Evolutionary conservation across 192 early-diverging fungal genomes (phyloP), one percentile per base, ranked within the genome.

Genomic region (Gaertneriomyces sp.): DNA sequence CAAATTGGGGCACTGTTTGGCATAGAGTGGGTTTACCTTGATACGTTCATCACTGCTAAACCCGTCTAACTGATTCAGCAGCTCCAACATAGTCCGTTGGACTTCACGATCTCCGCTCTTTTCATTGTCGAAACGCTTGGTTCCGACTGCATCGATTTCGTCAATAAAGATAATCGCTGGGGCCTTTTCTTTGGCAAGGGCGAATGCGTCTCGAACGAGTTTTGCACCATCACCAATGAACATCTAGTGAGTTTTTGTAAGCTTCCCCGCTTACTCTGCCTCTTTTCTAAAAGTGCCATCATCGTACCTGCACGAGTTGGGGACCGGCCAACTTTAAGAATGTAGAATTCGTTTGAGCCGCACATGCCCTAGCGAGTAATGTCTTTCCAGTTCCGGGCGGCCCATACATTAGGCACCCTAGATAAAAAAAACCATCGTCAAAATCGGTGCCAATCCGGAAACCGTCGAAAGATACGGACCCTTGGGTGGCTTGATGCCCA

Each of bases 161-260:
- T 98, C 95, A 74, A 99, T 96, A 66, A 99, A 98, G 60, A 99
- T 96, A 72, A 99, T 99, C 39, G 96, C 90, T 9, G 96, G 96
- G 11, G 95, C 85, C 79, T 99, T 99, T 61, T 96, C 96, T 73
- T 98, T 98, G 25, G 96, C 96, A 46, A 98, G 74, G 25, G 88
- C 88, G 76, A 98, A 98, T 16, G 94, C 94, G 70, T 98, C 96
- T 20, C 96, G 89, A 9, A 98, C 94, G 19, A 82, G 69, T 53
- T 77, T 77, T 33, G 76, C 75, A 33, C 74, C 74, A 61, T 80
- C 77, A 54, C 79, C 79, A 47, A 82, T 79, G 65, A 82, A 82
- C 75, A 80, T 81, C 68, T 78, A 40, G n/a, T n/a, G n/a, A n/a
- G n/a, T n/a, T n/a, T n/a, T n/a, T n/a, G n/a, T n/a, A n/a, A n/a